These are phyloP conservation scores for Phytophthora meadii DNA, from an alignment of 352 stramenopile species.

Conservation along the genomic window DNA sequence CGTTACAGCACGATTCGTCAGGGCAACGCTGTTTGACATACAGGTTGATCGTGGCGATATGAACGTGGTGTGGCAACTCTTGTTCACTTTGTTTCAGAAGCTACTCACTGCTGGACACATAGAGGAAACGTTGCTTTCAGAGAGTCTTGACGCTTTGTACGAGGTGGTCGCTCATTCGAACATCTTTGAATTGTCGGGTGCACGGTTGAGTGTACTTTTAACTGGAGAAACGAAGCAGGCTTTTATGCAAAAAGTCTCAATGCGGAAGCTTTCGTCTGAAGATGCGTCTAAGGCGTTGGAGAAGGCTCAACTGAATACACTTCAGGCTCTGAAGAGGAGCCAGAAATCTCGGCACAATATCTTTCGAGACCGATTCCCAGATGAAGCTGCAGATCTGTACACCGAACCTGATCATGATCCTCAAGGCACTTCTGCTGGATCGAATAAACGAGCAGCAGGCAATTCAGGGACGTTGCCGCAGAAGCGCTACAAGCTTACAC, in stretches of 20 bases:
- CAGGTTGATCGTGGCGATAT: constrained; percentile 51
- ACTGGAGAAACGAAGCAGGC: constrained; percentile 21
- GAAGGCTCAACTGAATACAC: constrained; percentile 14
- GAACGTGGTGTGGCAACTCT: constrained; percentile 50
- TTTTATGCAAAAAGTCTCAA: constrained; percentile 29
- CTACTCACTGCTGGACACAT: constrained; percentile 37
- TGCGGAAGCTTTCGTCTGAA: constrained; percentile 24
- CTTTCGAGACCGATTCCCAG: constrained; percentile 37
- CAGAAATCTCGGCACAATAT: constrained; percentile 6
- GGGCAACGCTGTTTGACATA: constrained; percentile 49
- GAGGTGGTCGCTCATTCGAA: constrained; percentile 58
- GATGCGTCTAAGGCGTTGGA: constrained; percentile 20
- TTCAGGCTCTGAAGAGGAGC: constrained; percentile 13
- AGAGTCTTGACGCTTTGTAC: constrained; percentile 55
- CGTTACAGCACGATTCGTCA: constrained; percentile 47
- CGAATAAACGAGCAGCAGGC: constrained; percentile 29
- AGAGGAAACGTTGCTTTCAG: constrained; percentile 29
- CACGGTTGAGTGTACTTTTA: constrained; percentile 20
- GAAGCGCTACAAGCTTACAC: constrained; percentile 38
- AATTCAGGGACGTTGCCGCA: constrained; percentile 4
- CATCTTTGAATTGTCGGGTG: constrained; percentile 23
- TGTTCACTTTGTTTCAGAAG: constrained; percentile 46
- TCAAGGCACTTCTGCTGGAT: neutral
- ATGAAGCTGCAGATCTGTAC: constrained; percentile 29
- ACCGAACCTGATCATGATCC: constrained; percentile 9